phyloP scores from a whole-genome alignment of 768 basidiomycete species.

The Agaricus blazei region DNA sequence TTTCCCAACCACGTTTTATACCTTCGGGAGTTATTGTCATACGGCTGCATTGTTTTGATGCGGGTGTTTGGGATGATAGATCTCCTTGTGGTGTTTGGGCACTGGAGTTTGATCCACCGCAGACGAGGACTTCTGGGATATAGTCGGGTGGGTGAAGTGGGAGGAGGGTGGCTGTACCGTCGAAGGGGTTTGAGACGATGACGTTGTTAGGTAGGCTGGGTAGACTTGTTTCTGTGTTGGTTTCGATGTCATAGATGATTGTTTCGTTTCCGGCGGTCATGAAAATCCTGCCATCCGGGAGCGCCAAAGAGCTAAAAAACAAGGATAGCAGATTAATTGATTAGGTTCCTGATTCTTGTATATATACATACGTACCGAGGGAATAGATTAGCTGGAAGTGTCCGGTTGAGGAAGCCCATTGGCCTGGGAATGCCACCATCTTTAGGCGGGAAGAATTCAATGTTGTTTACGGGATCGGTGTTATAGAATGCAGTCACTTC shows the following conservation, averaged over 20 bases:
- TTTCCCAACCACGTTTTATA: slow-evolving; percentile 38
- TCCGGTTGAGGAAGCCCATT: slow-evolving; percentile 21
- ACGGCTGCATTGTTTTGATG: slow-evolving; percentile 37
- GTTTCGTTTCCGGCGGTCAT: slow-evolving; percentile 36
- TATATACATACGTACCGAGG: slow-evolving; percentile 19
- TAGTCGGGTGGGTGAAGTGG: slow-evolving; percentile 33
- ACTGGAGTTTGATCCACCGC: slow-evolving; percentile 35
- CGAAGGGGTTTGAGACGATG: slow-evolving; percentile 35
- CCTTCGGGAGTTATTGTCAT: slow-evolving; percentile 36
- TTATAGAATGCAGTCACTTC: slow-evolving; percentile 53
- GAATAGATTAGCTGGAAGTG: slow-evolving; percentile 23
- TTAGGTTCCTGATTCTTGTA: neutral
- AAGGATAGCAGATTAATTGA: neutral
- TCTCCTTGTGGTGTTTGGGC: slow-evolving; percentile 23
- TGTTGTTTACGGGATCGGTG: slow-evolving; percentile 45
- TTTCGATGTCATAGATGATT: slow-evolving; percentile 35
- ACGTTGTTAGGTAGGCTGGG: slow-evolving; percentile 42
- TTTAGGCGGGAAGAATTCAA: slow-evolving; percentile 37
- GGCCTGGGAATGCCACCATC: slow-evolving; percentile 28
- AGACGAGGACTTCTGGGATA: slow-evolving; percentile 41
- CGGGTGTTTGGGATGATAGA: slow-evolving; percentile 35
- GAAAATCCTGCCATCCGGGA: slow-evolving; percentile 38
- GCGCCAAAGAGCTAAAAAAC: slow-evolving; percentile 20
- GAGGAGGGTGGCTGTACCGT: slow-evolving; percentile 32
- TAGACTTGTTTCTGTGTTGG: slow-evolving; percentile 31